Conservation (phyloP, 495 filamentous ascomycete species). For the Paragyromitra xinjiangensis region DNA sequence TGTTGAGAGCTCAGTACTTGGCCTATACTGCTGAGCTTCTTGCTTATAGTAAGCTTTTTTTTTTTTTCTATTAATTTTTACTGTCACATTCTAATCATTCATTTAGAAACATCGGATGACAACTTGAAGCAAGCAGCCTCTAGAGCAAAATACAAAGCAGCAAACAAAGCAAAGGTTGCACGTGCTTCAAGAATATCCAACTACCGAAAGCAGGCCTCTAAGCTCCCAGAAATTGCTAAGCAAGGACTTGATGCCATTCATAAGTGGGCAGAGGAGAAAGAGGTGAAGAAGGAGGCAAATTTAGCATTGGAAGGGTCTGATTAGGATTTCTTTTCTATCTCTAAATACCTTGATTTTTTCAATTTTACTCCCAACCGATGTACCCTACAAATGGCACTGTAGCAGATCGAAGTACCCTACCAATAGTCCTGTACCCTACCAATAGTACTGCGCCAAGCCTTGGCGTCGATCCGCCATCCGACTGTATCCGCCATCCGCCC, state of each 20-base stretch:
- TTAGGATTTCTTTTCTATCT: background rate
- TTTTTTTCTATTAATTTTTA: background rate
- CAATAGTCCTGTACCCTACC: too few relatives aligned
- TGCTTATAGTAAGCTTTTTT: background rate
- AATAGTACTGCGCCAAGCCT: too few relatives aligned
- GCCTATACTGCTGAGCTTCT: background rate
- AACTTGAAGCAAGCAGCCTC: background rate
- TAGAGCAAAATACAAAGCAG: background rate
- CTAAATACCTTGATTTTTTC: too few relatives aligned
- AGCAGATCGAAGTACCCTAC: too few relatives aligned
- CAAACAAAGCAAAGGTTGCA: background rate
- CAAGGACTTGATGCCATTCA: background rate
- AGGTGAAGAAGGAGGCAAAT: background rate
- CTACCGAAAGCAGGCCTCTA: background rate
- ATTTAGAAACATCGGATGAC: background rate
- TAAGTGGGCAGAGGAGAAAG: constrained; percentile 4
- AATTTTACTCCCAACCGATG: too few relatives aligned
- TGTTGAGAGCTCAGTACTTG: background rate
- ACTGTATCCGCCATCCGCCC: too few relatives aligned
- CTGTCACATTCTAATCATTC: background rate
- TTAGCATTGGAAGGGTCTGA: background rate
- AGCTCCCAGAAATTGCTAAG: background rate
- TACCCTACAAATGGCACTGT: too few relatives aligned
- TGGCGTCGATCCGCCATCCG: too few relatives aligned
- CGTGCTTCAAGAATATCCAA: background rate